Conservation (phyloP, 805 yeast genomes). For the Candida pseudofarinosa region DNA sequence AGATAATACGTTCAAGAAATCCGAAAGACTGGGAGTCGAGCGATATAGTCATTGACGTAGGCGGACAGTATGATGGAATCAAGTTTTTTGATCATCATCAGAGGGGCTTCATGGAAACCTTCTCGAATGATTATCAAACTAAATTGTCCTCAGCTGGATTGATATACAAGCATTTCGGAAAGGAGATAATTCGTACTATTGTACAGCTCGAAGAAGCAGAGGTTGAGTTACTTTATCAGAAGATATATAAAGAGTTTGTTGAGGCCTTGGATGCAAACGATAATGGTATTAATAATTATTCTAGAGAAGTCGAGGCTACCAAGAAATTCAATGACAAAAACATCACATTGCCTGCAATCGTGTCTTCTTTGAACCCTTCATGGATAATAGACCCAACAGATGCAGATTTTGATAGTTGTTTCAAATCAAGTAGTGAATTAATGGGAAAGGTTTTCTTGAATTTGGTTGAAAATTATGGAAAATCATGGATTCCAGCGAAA, state of each 20-base stretch:
- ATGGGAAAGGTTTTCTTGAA: conserved; percentile 81
- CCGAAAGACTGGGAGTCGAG: conserved; percentile 78
- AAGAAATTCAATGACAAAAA: conserved; percentile 69
- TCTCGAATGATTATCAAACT: conserved; percentile 59
- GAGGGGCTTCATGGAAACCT: conserved; percentile 79
- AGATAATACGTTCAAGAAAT: conserved; percentile 77
- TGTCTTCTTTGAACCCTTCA: conserved; percentile 76
- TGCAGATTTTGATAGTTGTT: conserved; percentile 61
- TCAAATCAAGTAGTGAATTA: conserved; percentile 65
- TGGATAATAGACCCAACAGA: conserved; percentile 74
- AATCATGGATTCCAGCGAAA: conserved; percentile 90
- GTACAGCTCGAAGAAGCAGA: conserved; percentile 34
- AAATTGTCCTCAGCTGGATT: conserved; percentile 93
- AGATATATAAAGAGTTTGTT: conserved; percentile 80
- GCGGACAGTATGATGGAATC: conserved; percentile 82
- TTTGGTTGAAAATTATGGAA: conserved; percentile 66
- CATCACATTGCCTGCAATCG: conserved; percentile 73
- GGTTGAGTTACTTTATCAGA: conserved; percentile 64
- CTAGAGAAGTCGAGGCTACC: conserved; percentile 46
- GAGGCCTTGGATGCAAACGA: conserved; percentile 96
- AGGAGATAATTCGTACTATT: conserved; percentile 55
- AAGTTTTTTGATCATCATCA: conserved; percentile 96
- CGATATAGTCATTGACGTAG: conserved; percentile 92
- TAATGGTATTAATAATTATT: conserved; percentile 78
- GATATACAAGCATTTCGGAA: conserved; percentile 82